Base-by-base conservation (phyloP, 1,139 yeast genomes). In the Lodderomyces oxycetoniae region DNA sequence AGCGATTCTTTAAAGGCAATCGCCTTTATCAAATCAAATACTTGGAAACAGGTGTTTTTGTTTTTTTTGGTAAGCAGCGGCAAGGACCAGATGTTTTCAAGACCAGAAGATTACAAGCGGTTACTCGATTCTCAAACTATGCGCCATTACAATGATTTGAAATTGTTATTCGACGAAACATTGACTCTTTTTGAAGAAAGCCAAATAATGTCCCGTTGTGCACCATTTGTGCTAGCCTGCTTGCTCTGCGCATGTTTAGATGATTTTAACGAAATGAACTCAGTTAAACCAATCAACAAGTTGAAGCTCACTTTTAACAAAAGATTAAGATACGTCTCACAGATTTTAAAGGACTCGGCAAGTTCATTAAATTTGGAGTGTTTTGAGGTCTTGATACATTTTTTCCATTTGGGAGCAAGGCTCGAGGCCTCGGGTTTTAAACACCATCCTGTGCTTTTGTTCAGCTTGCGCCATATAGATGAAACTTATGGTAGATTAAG, bases 1-100 rank as follows among this genome's bases (percentile, higher is more conserved):
- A 55, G 52, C 15, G 65, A 69, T 34, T 51, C 73, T 28, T 57
- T 61, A 44, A 57, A 57, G 12, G 51, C 69, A 12, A 46, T 73
- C 13, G 65, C 67, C 3, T 49, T 58, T 17, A 61, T 76, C 19
- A 69, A 64, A 42, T 70, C 74, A 37, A 64, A 63, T 13, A 59
- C 76, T 4, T 83, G 85, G 69, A 71, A 68, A 40, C 74, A 71
- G 45, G 58, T 75, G 10, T 52, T 77, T 3, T 58, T 77, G 23
- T 63, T 69, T 14, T 79, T 74, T 45, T 63, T 73, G 38, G 57
- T 78, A 17, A 16, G 21, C n/a, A 63, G 63, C 34, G 59, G 75
- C 30, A 63, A 68, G 43, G 67, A 68, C 40, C 84, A 85, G 74
- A 59, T 74, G 13, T 59, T 71, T 34, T 63, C 79, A n/a, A 62